Base-by-base conservation (phyloP, 225 moss, liverwort and hornwort species). In the Asterella californica region DNA sequence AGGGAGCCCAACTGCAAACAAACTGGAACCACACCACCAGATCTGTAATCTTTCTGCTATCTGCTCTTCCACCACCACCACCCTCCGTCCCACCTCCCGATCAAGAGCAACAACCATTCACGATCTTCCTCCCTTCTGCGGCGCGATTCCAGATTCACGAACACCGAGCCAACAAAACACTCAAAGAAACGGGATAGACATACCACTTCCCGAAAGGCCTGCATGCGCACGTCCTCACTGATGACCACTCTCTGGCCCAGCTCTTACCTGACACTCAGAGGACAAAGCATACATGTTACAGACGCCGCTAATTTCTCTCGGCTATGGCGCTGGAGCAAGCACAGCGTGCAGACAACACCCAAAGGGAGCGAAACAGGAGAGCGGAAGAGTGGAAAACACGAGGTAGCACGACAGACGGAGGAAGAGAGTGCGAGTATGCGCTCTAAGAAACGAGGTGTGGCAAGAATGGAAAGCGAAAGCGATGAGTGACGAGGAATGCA, bases 291-390 rank as follows among this genome's bases (percentile, higher is more conserved):
- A 21, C 65, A n/a, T n/a, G n/a, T 29, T 65, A 12, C 65, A 65
- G 32, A 36, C 25, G 6, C 11, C 47, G n/a, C 72, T 32, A 34
- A 74, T 54, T 33, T 74, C 74, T 49, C 74, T 53, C 74, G 74
- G 74, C 74, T 25, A 74, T 74, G 74, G 74, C 74, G 74, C 30
- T 74, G 1, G 46, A 47, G 36, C n/a, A 48, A 6, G 47, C n/a
- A 42, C 11, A 14, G 46, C 47, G 18, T 22, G 18, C 21, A 42
- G 9, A 70, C 22, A 25, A 61, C 42, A 42, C 42, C 3, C 17
- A 27, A 0, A 10, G 18, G n/a, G 25, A 25, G 33, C 19, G 38
- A 42, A 45, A 38, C 4, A 42, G n/a, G 70, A 25, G 1, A 45
- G 25, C 25, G 46, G 9, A 21, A 27, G 46, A 45, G 47, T 42